Evolutionary conservation across 139 green algal genomes (phyloP).

Genomic region (Micromonas pusilla): DNA sequence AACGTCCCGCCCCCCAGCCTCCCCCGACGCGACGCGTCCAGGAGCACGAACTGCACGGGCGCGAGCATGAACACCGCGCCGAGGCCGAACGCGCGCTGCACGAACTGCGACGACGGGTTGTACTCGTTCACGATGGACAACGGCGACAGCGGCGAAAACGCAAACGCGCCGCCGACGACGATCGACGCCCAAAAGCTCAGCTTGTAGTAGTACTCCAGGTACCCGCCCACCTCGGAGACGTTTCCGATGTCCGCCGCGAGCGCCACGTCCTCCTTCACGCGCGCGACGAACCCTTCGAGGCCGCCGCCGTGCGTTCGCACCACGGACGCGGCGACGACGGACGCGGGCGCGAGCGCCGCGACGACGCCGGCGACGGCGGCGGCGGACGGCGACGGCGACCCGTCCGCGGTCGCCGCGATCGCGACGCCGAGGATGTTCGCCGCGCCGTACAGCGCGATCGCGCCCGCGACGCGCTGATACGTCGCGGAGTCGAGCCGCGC

Average conservation of each 20-base stretch:
- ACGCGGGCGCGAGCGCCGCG: not conserved
- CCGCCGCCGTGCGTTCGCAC: not conserved
- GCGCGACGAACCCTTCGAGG: not conserved
- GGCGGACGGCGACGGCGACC: not conserved
- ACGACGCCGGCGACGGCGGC: not conserved
- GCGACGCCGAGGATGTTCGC: not conserved
- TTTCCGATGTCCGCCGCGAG: not conserved
- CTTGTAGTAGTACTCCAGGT: constrained; percentile 27
- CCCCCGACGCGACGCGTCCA: not conserved
- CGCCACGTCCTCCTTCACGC: not conserved
- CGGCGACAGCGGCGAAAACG: constrained; percentile 15
- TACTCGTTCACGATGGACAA: constrained; percentile 18
- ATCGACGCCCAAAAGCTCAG: not conserved
- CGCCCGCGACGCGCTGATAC: constrained; percentile 9
- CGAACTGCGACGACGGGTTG: constrained; percentile 6
- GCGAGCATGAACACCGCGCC: constrained; percentile 18
- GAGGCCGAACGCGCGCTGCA: constrained; percentile 16
- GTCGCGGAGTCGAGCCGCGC: not conserved
- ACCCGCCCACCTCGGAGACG: not conserved
- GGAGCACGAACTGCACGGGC: constrained; percentile 18
- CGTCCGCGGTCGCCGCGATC: not conserved
- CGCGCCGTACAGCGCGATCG: not conserved
- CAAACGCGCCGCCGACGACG: constrained; percentile 22
- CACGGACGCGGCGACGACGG: not conserved
- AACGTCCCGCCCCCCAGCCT: constrained; percentile 1